A percentile compares a stretch with the other conserved stretches of the same genome.
These are phyloP conservation scores for Calonectria crousiana DNA, from an alignment of 2,329 filamentous ascomycete species.

Conservation along the genomic window DNA sequence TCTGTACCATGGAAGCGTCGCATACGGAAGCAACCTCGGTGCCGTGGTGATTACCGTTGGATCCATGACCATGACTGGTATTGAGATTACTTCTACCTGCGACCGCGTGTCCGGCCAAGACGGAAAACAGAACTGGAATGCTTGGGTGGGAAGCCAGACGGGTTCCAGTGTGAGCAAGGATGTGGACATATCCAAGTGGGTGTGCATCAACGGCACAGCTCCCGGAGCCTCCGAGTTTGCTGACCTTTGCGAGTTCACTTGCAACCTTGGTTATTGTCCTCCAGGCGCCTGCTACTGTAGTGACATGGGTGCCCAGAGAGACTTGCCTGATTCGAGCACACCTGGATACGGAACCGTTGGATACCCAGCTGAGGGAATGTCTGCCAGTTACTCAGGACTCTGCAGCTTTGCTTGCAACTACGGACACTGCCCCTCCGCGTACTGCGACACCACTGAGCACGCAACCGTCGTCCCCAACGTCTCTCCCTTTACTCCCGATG, in stretches of 20 bases:
- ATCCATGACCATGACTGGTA: not conserved
- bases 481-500: slow-evolving; percentile 1
- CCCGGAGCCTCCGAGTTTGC: slow-evolving; percentile 6
- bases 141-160: not conserved
- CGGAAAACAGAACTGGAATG: slow-evolving; percentile 1
- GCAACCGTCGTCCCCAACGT: not conserved
- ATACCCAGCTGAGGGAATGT: slow-evolving; percentile 5
- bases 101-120: not conserved
- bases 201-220: slow-evolving; percentile 4
- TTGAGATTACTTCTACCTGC: not conserved
- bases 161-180: not conserved
- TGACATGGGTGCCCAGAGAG: not conserved
- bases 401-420: slow-evolving; percentile 4
- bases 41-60: not conserved
- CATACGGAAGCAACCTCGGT: not conserved
- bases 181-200: slow-evolving; percentile 12
- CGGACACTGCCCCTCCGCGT: not conserved
- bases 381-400: not conserved
- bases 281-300: not conserved
- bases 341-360: not conserved
- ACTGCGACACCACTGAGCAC: slow-evolving; percentile 6
- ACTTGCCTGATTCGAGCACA: not conserved
- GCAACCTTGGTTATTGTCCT: not conserved
- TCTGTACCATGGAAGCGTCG: slow-evolving; percentile 3
- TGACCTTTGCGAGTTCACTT: slow-evolving; percentile 3